Evolutionary conservation across 306 rosid genomes (phyloP), one percentile per base, ranked within the genome.

Genomic region (Citrullus amarus): DNA sequence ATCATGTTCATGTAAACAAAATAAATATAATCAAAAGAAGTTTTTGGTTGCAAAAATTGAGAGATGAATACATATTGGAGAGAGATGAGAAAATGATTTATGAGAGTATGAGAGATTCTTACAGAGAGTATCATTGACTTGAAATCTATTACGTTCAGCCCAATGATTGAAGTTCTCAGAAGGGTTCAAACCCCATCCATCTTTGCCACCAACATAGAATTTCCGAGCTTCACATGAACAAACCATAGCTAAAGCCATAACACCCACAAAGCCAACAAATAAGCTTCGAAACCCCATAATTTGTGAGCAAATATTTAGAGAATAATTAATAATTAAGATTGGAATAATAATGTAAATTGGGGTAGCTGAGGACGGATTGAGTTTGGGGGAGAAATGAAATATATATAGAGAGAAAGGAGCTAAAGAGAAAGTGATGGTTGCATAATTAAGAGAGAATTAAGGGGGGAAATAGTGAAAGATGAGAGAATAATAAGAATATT

Each of bases 101-200:
- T 46, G 51, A 46, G 8, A 8, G 8, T 46, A 46, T 46, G 36
- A 62, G 57, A 46, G 68, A 6, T 12, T 46, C 90, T 86, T 84
- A 93, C 94, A 18, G 20, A 93, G 94, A 30, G 90, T 91, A 82
- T 93, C 96, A 30, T 93, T 91, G 85, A 93, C 88, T 85, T 82
- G 90, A 78, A 93, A 93, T 50, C 96, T 82, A 48, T 82, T 84
- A 25, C 84, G 76, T 10, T 79, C 78, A 75, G 97, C 90, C 96
- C 96, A 91, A 11, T 83, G 87, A 58, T 43, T 75, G 83, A 87
- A 93, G 8, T 28, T 77, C 76, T 86, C 88, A 5, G 90, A 84
- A 60, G 96, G 93, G 62, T 87, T 87, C 38, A 70, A 59, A 17
- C 81, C 88, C 98, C 98, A 93, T 3, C 96, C 98, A 72, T 91